Conservation (phyloP, 805 yeast genomes). For the Candida krabiensis region DNA sequence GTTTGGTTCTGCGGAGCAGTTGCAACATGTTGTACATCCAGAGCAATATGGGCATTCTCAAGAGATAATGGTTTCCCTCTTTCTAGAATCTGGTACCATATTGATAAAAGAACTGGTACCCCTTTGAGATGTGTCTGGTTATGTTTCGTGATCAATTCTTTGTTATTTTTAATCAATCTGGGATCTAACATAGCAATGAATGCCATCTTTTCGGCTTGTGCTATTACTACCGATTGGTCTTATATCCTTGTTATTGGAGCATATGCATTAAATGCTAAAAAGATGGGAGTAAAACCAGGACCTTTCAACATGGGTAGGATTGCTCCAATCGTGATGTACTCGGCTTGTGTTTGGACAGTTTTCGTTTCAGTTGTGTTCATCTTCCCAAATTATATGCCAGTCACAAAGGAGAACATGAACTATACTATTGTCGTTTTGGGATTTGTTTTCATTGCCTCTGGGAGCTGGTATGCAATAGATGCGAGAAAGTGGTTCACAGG, state of each 20-base stretch:
- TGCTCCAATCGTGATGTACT: conserved; percentile 41
- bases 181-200: conserved; percentile 47
- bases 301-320: conserved; percentile 46
- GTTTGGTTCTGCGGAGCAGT: conserved; percentile 56
- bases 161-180: conserved; percentile 43
- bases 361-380: conserved; percentile 48
- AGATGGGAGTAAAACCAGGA: conserved; percentile 47
- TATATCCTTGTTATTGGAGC: conserved; percentile 47
- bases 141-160: conserved; percentile 40
- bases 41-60: conserved; percentile 58
- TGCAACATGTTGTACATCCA: conserved; percentile 47
- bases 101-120: conserved; percentile 39
- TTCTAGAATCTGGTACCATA: conserved; percentile 42
- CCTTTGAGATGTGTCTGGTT: conserved; percentile 47
- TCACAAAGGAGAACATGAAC: conserved; percentile 47
- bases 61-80: conserved; percentile 55
- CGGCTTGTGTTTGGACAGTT: conserved; percentile 44
- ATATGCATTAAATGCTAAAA: conserved; percentile 44
- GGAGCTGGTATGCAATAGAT: conserved; percentile 46
- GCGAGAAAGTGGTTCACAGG: conserved; percentile 59
- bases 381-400: conserved; percentile 52
- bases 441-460: conserved; percentile 35
- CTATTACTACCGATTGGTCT: conserved; percentile 51
- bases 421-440: conserved; percentile 55
- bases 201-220: conserved; percentile 55